Evolutionary conservation across 2,329 filamentous ascomycete genomes (phyloP), one percentile per base, ranked within the genome.

Genomic region (Botrytis medusae): DNA sequence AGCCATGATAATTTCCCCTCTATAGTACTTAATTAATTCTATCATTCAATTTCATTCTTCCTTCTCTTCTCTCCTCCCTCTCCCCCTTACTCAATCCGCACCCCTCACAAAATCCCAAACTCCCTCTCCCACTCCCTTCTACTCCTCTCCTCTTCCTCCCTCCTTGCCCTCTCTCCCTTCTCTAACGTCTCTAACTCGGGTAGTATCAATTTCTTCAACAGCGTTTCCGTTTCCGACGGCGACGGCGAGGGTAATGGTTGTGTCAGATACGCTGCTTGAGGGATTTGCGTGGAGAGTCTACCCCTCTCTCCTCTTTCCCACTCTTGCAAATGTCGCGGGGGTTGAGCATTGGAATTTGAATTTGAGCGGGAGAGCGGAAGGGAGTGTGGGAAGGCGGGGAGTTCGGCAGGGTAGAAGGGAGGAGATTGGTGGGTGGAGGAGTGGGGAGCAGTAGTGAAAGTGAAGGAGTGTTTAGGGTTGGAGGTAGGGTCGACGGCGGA

Each of bases 391-490:
- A 63, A 63, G 1, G 59, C 46, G 5, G 69, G 59, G 4, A 63
- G 22, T 32, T 61, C 57, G 44, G 54, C 44, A 8, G 69, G 9
- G 29, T 46, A 71, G 37, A 71, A 42, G 2, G 44, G 25, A 14
- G 64, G 69, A 5, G 59, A 54, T 65, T 42, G 69, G 29, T 40
- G 59, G 34, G 12, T 62, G 25, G 60, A 51, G 25, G 60, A 37
- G 46, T 68, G 65, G 6, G 69, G 59, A 10, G 69, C 69, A 42
- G 69, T 71, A 9, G 70, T 72, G 29, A 72, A 72, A 37, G 70
- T 72, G 51, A 72, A 72, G 9, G 70, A 72, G 70, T 72, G 61
- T 67, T 72, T 72, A 8, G 70, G 70, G 48, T 72, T 72, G 12
- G 57, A 65, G 37, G 37, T 57, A 9, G 57, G 37, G n/a, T 59